Evolutionary conservation across 2,329 filamentous ascomycete species (phyloP).

Genomic region (Aspergillus carbonarius): DNA sequence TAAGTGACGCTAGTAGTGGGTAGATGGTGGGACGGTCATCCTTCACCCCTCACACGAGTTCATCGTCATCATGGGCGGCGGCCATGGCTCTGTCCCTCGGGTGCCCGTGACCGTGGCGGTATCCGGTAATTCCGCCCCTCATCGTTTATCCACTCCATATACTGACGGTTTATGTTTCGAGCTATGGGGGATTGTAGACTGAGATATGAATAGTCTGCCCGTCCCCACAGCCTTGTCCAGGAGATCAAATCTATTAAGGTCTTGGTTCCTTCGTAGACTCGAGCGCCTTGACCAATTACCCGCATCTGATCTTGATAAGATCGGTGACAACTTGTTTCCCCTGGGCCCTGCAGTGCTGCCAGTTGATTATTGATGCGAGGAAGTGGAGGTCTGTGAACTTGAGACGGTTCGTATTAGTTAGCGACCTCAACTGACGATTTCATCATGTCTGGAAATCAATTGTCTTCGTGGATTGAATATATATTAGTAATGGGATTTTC

Average conservation of each 20-base stretch:
- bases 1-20: slow-evolving; percentile 3
- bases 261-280: background rate
- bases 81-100: background rate
- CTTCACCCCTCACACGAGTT: background rate
- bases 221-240: background rate
- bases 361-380: too few species aligned
- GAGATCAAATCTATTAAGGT: background rate
- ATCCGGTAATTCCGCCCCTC: background rate
- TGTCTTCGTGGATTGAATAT: too few species aligned
- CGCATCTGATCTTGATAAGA: background rate
- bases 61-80: background rate
- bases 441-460: too few species aligned
- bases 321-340: background rate
- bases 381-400: too few species aligned
- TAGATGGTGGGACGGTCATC: background rate
- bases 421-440: too few species aligned
- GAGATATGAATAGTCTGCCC: background rate
- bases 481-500: too few species aligned
- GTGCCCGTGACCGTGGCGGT: background rate
- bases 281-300: background rate
- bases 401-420: too few species aligned
- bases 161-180: too few species aligned
- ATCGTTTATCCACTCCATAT: too few species aligned
- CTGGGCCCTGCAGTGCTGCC: too few species aligned
- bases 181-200: too few species aligned